Evolutionary conservation across 495 filamentous ascomycete species (phyloP).

Genomic region (Hypoxylon crocopeplum): DNA sequence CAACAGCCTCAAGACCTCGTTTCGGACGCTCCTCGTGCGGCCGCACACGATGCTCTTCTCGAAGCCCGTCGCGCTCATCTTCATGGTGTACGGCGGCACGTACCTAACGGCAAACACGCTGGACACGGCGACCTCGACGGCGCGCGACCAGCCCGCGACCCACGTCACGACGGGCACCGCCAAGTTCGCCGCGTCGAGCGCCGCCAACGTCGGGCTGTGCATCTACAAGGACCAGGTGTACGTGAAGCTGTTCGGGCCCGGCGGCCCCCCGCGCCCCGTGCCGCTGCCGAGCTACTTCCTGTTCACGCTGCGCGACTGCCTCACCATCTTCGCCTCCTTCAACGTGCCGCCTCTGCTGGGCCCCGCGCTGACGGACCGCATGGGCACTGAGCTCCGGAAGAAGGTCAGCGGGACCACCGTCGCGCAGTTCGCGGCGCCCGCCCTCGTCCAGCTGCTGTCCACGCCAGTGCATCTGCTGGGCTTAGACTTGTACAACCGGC

Average conservation of each 20-base stretch:
- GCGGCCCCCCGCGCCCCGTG: slow-evolving; percentile 58
- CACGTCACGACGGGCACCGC: slow-evolving; percentile 71
- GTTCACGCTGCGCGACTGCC: slow-evolving; percentile 83
- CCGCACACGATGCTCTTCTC: slow-evolving; percentile 77
- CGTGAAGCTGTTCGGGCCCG: slow-evolving; percentile 79
- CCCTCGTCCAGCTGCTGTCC: slow-evolving; percentile 78
- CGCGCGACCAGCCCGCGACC: slow-evolving; percentile 59
- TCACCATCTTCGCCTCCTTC: slow-evolving; percentile 94
- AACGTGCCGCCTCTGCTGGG: slow-evolving; percentile 85
- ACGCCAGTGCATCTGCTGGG: slow-evolving; percentile 91
- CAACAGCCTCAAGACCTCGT: slow-evolving; percentile 67
- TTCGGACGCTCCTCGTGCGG: slow-evolving; percentile 67
- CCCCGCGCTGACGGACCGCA: slow-evolving; percentile 61
- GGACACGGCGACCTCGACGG: slow-evolving; percentile 78
- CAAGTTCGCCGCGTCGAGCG: slow-evolving; percentile 83
- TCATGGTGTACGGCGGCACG: slow-evolving; percentile 86
- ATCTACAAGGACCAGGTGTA: slow-evolving; percentile 93
- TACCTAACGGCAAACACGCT: slow-evolving; percentile 90
- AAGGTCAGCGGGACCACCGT: slow-evolving; percentile 57
- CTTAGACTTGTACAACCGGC: slow-evolving; percentile 87
- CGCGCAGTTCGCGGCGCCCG: slow-evolving; percentile 84
- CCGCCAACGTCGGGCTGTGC: slow-evolving; percentile 89
- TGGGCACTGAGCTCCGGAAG: slow-evolving; percentile 55
- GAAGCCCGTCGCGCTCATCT: slow-evolving; percentile 85
- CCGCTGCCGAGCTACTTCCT: slow-evolving; percentile 72